Base-by-base conservation (phyloP, 768 basidiomycete species). In the Macrolepiota dolichaula region DNA sequence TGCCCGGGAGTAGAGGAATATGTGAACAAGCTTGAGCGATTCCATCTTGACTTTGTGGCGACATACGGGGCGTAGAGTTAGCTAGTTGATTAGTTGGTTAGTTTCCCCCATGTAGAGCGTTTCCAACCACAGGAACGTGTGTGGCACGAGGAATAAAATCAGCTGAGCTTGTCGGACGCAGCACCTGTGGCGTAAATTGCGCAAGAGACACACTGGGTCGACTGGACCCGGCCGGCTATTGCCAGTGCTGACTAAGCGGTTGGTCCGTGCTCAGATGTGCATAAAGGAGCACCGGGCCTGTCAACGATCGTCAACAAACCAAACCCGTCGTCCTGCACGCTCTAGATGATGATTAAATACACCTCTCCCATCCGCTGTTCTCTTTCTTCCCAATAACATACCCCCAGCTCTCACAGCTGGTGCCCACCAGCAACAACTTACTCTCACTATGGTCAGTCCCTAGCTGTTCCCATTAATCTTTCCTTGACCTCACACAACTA, bases 1-100 rank as follows among this genome's bases (percentile, higher is more conserved):
- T 97, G 95, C 68, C 95, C 94, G 2, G 94, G 93, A 42, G 92
- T 94, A 17, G 96, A 96, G 49, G 94, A 95, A 67, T 98, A 95
- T 70, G 90, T 96, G 9, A 80, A 81, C 36, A 89, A 92, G 69
- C 78, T 98, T 51, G 94, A 94, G 76, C 63, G 64, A 7, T 78
- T 74, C 68, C 74, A 81, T 62, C 54, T 13, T 49, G 71, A 66
- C 25, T 78, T 71, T 65, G 65, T 80, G 22, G 66, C 74, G 61
- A 72, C 71, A 62, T 77, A 69, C 62, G 74, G 72, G 1, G 58
- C n/a, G 37, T 62, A 32, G 29, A 32, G 29, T n/a, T n/a, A n/a
- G n/a, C n/a, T n/a, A n/a, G n/a, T n/a, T n/a, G n/a, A 65, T 62
- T 65, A 53, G 53, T 29, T 59, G 24, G 11, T 36, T 46, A 57